Evolutionary conservation across 1,139 yeast genomes (phyloP).

Genomic region (Geotrichum reessii): DNA sequence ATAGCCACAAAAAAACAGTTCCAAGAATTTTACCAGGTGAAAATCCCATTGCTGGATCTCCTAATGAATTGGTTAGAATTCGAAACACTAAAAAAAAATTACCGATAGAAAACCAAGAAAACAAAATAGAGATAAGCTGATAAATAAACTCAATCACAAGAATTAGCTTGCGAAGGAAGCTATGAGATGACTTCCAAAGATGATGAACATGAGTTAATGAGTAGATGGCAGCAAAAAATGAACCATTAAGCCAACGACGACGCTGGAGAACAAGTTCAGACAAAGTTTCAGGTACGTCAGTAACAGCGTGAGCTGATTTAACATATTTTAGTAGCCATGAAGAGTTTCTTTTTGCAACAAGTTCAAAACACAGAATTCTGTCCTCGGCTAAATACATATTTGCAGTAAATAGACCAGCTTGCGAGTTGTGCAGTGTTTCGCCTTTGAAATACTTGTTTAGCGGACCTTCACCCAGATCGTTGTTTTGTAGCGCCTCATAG

Average conservation of each 20-base stretch:
- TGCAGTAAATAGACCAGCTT: slow-evolving; percentile 66
- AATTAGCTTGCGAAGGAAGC: slow-evolving; percentile 53
- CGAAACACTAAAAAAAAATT: slow-evolving; percentile 71
- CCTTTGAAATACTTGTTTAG: slow-evolving; percentile 75
- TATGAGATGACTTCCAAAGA: slow-evolving; percentile 66
- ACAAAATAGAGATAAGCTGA: slow-evolving; percentile 58
- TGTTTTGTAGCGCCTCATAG: slow-evolving; percentile 47
- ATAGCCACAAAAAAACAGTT: slow-evolving; percentile 81
- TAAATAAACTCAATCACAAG: slow-evolving; percentile 67
- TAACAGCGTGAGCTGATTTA: slow-evolving; percentile 70
- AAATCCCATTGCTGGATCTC: slow-evolving; percentile 49
- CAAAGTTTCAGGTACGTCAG: slow-evolving; percentile 73
- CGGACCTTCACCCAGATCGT: slow-evolving; percentile 46
- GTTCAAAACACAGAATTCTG: slow-evolving; percentile 73
- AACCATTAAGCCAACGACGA: slow-evolving; percentile 81
- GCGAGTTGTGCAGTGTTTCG: slow-evolving; percentile 50
- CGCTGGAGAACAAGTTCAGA: slow-evolving; percentile 73
- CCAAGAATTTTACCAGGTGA: slow-evolving; percentile 73
- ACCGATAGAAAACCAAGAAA: slow-evolving; percentile 79
- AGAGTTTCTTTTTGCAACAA: slow-evolving; percentile 60
- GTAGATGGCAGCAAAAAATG: slow-evolving; percentile 76
- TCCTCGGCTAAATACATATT: slow-evolving; percentile 87
- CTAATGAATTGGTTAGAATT: slow-evolving; percentile 65
- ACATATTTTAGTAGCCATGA: slow-evolving; percentile 67
- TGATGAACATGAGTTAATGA: slow-evolving; percentile 65